Base-by-base conservation (phyloP, 75 land plant genomes). In the Pseudotsuga menziesii region DNA sequence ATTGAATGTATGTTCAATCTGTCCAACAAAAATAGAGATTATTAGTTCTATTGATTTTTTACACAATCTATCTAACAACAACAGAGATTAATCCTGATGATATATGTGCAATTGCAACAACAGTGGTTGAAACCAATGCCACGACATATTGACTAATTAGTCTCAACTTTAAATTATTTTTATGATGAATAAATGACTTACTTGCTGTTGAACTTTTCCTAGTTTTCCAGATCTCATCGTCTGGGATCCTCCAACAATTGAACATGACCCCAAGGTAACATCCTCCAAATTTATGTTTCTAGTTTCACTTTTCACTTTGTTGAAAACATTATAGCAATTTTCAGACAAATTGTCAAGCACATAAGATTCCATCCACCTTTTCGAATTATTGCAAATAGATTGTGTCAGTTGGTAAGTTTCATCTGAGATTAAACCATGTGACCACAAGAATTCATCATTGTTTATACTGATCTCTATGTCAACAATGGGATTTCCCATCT, bases 321-420 rank as follows among this genome's bases (percentile, higher is more conserved):
- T 44, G 7, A 16, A 79, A 20, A 69, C 52, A 69, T 69, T 8
- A 7, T 4, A 20, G 41, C 52, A 69, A 36, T 22, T 19, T 19
- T 41, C 13, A n/a, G 52, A 69, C 41, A 36, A 4, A 19, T 41
- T 20, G 48, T 23, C 39, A 4, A 69, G 3, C n/a, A 69, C n/a
- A 41, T 39, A 36, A 41, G 8, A 11, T 41, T 69, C 52, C 41
- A 11, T n/a, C 52, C 72, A 69, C 52, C 20, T 17, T 25, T 25
- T 76, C 4, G 79, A 77, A 39, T 63, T 56, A 75, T 82, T 79
- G 23, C 81, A 79, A 6, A 39, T 4, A 48, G n/a, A 77, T 20
- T 58, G 32, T 11, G 77, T 9, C 12, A 83, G 75, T 14, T 61
- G 17, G 76, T 63, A 84, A 5, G 86, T 0, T 16, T 61, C 59